These are phyloP conservation scores for Lophiotrema nucula DNA, from an alignment of 495 filamentous ascomycete species.

Conservation along the genomic window DNA sequence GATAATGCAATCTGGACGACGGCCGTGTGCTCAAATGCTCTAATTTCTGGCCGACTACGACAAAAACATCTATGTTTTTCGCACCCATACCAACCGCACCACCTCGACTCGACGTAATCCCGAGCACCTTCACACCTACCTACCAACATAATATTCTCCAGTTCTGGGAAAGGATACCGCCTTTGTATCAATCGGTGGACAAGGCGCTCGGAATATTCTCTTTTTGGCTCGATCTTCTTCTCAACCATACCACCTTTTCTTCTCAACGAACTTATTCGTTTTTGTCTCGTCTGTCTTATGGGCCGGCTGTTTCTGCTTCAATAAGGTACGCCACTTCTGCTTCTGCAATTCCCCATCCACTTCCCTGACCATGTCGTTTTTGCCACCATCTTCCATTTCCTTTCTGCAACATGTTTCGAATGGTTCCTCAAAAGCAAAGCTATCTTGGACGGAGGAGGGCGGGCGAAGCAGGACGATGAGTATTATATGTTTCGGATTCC, in stretches of 20 bases:
- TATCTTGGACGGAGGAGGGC: too few relatives aligned
- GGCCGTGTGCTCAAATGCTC: constrained; percentile 4
- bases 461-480: too few relatives aligned
- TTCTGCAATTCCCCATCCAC: background rate
- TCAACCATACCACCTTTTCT: constrained; percentile 23
- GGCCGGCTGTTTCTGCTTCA: constrained; percentile 21
- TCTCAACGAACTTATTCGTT: background rate
- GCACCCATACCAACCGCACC: background rate
- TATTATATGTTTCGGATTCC: background rate
- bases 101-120: too few relatives aligned
- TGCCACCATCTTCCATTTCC: background rate
- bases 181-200: constrained; percentile 15
- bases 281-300: background rate
- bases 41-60: constrained; percentile 6
- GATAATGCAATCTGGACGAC: constrained; percentile 24
- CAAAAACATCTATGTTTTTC: background rate
- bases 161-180: constrained; percentile 19
- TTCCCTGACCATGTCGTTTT: background rate
- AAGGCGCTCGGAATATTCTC: constrained; percentile 17
- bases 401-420: too few relatives aligned
- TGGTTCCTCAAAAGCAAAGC: too few relatives aligned
- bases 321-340: background rate
- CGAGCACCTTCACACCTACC: too few relatives aligned
- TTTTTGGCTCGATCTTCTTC: background rate
- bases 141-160: constrained; percentile 18